A percentile compares a stretch with the other conserved stretches of the same genome.
These are phyloP conservation scores for Paramecium octaurelia DNA, from an alignment of 73 alveolate species.

Conservation along the genomic window DNA sequence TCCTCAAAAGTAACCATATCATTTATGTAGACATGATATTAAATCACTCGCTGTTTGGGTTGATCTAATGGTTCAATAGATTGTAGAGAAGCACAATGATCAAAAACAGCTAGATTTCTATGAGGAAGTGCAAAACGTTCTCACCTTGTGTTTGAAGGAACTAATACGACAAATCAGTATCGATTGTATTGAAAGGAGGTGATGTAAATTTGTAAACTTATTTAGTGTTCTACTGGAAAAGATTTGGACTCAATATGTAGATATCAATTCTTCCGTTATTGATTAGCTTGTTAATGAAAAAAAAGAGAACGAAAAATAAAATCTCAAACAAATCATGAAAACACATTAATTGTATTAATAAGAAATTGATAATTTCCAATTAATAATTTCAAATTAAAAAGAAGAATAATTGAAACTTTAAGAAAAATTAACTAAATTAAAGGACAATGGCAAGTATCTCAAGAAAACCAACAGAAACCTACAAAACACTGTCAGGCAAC, in stretches of 20 bases:
- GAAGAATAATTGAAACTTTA: neutral
- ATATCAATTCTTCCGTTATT: neutral
- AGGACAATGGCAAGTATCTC: conserved; percentile 14
- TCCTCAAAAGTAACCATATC: neutral
- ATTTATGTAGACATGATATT: neutral
- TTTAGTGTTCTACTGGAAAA: conserved; percentile 13
- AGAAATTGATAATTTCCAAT: conserved; percentile 7
- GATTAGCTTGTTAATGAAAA: neutral
- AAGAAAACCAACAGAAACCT: conserved; percentile 13
- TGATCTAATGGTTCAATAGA: neutral
- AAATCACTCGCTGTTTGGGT: neutral
- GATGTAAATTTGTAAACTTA: neutral
- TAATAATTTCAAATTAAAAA: neutral
- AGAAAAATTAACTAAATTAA: neutral
- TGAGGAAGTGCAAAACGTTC: neutral
- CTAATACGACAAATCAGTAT: neutral
- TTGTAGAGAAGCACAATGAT: neutral
- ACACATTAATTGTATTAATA: conserved; percentile 12
- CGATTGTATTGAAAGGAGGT: conserved; percentile 31
- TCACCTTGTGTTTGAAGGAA: neutral
- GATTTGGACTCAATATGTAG: conserved; percentile 27
- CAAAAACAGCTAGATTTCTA: neutral
- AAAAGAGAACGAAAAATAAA: neutral
- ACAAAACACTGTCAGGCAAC: neutral
- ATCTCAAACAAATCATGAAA: neutral